phyloP scores from a whole-genome alignment of 1,284 basidiomycete species.

The Inonotus obliquus region DNA sequence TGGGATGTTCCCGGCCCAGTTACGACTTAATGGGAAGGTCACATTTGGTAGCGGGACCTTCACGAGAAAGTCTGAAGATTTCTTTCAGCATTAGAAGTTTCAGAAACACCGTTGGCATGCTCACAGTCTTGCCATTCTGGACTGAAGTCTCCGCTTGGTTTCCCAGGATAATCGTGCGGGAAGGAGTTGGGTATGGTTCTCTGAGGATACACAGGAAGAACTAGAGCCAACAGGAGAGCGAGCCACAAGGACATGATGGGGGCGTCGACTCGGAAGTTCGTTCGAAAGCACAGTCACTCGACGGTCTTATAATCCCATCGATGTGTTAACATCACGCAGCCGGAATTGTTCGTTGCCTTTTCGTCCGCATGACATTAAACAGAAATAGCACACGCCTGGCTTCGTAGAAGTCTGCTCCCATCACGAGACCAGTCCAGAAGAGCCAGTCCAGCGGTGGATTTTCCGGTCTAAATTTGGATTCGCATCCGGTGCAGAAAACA shows the following conservation, averaged over 20 bases:
- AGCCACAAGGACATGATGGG: slow-evolving; percentile 25
- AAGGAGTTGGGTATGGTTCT: slow-evolving; percentile 33
- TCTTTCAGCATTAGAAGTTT: background rate
- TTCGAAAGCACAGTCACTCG: background rate
- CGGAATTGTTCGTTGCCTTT: background rate
- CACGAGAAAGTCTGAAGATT: slow-evolving; percentile 39
- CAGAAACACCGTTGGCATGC: slow-evolving; percentile 21
- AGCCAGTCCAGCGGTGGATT: too few species aligned
- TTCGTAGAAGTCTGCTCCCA: background rate
- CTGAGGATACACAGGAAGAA: slow-evolving; percentile 9
- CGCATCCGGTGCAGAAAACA: too few species aligned
- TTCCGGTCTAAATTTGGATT: too few species aligned
- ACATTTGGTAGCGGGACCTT: slow-evolving; percentile 56
- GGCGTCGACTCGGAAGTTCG: background rate
- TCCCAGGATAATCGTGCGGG: slow-evolving; percentile 48
- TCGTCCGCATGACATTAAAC: background rate
- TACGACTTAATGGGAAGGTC: slow-evolving; percentile 49
- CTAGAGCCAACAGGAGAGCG: slow-evolving; percentile 13
- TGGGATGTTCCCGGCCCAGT: slow-evolving; percentile 64
- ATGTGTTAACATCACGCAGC: background rate
- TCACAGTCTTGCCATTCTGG: slow-evolving; percentile 61
- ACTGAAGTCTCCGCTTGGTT: slow-evolving; percentile 46
- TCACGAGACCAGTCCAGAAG: background rate
- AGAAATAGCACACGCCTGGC: background rate
- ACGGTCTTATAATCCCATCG: background rate